A percentile compares a stretch with the other conserved stretches of the same genome.
Conservation (phyloP, 352 stramenopile species). For the Phytophthora cactorum region DNA sequence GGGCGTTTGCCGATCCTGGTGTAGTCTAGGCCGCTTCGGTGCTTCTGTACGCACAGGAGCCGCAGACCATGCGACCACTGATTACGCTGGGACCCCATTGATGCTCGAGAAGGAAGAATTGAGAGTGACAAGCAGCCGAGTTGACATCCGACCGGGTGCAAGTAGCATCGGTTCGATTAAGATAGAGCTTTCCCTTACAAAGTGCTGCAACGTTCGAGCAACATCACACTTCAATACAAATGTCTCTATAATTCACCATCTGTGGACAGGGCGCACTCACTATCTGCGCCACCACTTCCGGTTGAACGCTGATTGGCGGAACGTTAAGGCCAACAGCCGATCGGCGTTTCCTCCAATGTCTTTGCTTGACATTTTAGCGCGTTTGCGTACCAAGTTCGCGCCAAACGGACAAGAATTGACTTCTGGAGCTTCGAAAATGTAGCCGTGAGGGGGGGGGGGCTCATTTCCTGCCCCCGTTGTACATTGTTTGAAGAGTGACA, state of each 20-base stretch:
- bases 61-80: not conserved
- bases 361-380: not conserved
- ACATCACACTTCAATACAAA: not conserved
- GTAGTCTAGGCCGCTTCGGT: not conserved
- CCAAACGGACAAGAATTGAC: not conserved
- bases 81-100: not conserved
- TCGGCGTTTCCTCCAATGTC: not conserved
- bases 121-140: not conserved
- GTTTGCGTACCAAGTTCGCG: not conserved
- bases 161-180: not conserved
- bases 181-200: not conserved
- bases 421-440: not conserved
- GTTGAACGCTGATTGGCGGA: not conserved
- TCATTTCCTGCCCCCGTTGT: not conserved
- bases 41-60: not conserved
- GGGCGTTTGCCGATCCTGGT: not conserved
- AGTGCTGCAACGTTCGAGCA: not conserved
- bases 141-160: not conserved
- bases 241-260: not conserved
- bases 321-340: not conserved
- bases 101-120: not conserved
- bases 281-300: not conserved
- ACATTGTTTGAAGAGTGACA: not conserved
- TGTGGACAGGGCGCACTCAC: not conserved
- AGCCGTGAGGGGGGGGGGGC: not conserved